Evolutionary conservation across 1,284 basidiomycete species (phyloP).

Genomic region (Stereum hirsutum): DNA sequence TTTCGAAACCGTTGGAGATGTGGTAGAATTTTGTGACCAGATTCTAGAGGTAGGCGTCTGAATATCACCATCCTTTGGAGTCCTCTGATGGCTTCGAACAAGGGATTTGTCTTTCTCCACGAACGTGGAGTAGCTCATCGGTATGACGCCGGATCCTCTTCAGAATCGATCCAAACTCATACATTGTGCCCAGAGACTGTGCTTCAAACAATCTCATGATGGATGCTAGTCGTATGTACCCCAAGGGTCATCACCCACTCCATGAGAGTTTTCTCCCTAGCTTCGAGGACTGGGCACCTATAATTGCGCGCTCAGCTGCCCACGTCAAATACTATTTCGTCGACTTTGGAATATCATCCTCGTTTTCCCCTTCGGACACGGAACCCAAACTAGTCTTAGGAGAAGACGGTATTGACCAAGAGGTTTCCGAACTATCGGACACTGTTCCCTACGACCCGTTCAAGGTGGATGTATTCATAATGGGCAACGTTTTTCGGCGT

Average conservation of each 20-base stretch:
- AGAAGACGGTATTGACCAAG: conserved; percentile 12
- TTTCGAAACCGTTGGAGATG: conserved; percentile 15
- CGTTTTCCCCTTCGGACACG: conserved; percentile 1
- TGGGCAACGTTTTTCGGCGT: conserved; percentile 15
- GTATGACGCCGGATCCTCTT: conserved; percentile 7
- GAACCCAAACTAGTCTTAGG: conserved; percentile 11
- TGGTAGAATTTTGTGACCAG: conserved; percentile 18
- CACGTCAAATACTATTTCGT: conserved; percentile 15
- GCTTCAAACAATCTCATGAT: conserved; percentile 17
- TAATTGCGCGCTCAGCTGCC: conserved; percentile 1
- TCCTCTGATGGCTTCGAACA: background rate
- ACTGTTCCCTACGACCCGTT: conserved; percentile 21
- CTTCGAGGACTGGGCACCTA: background rate
- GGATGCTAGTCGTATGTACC: conserved; percentile 16
- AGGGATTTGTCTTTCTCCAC: conserved; percentile 18
- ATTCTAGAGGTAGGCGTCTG: conserved; percentile 16
- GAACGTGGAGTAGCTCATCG: conserved; percentile 15
- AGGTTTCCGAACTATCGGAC: conserved; percentile 18
- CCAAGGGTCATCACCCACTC: conserved; percentile 17
- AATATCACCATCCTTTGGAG: background rate
- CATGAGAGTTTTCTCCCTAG: conserved; percentile 4
- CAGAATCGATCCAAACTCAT: no score
- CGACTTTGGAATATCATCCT: conserved; percentile 15
- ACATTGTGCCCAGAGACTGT: conserved; percentile 12
- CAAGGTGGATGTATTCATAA: conserved; percentile 18